Evolutionary conservation across 192 early-diverging fungal species (phyloP), one percentile per base, ranked within the genome.

Genomic region (Phlyctochytrium bullatum): DNA sequence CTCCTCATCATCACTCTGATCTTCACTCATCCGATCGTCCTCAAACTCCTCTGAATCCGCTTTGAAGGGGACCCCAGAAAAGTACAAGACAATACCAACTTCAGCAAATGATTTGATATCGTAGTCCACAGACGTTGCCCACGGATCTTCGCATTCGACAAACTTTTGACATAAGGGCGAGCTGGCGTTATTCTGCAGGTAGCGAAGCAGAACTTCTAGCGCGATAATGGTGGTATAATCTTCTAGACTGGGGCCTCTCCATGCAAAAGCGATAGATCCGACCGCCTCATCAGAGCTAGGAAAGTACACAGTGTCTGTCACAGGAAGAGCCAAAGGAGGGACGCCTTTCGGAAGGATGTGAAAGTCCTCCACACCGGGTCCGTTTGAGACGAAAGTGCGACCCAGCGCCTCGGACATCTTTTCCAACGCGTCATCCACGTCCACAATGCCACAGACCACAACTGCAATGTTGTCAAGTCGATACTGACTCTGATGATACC

Each of bases 401-500:
- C 31, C 56, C 1, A 32, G 53, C n/a, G n/a, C n/a, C n/a, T n/a
- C n/a, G n/a, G n/a, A n/a, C 47, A 81, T 66, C 52, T 73, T 78
- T 28, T 84, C 67, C 59, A 92, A 91, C 2, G 92, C 79, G 4
- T 71, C 52, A 0, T 71, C 60, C 0, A 79, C 83, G 35, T 75
- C 62, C 14, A 82, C 2, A 53, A 61, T 59, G 52, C 83, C 78
- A 78, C 82, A 64, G 52, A 95, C 71, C 1, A 93, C 79, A 12
- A 89, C 76, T 0, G 90, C 88, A 52, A 89, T 65, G 61, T 90
- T 90, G 63, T 85, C 86, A 16, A 86, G 73, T 36, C 86, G 81
- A 65, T 95, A 95, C 65, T 82, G 93, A 36, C 80, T 71, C 53
- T 73, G 65, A 68, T 95, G 93, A 73, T 95, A 95, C 28, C 74